Evolutionary conservation across 768 basidiomycete species (phyloP).

Genomic region (Cubamyces lactineus): DNA sequence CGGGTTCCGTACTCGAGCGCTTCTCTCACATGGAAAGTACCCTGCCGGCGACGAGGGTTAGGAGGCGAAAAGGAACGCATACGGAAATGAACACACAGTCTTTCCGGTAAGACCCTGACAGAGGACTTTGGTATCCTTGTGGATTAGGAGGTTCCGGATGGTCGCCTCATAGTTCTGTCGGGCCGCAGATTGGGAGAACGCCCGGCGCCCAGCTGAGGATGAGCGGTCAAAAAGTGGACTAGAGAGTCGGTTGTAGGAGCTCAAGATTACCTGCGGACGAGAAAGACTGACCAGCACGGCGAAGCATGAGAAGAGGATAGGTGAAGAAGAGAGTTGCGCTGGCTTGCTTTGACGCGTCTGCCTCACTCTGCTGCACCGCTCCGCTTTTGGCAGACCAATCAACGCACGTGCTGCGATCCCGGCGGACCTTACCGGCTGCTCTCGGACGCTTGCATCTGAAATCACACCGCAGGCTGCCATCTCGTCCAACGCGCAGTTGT

Average conservation of each 20-base stretch:
- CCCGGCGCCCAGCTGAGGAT: slow-evolving; percentile 64
- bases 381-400: slow-evolving; percentile 18
- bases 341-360: slow-evolving; percentile 20
- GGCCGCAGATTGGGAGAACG: slow-evolving; percentile 78
- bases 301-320: slow-evolving; percentile 48
- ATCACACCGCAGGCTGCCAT: slow-evolving; percentile 3
- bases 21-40: slow-evolving; percentile 94
- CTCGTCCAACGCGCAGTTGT: not conserved
- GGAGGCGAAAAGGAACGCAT: not conserved
- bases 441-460: not conserved
- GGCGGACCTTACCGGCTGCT: not conserved
- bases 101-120: slow-evolving; percentile 95
- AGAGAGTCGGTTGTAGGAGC: not conserved
- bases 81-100: slow-evolving; percentile 56
- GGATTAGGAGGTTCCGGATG: slow-evolving; percentile 87
- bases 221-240: slow-evolving; percentile 3
- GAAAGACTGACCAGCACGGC: slow-evolving; percentile 62
- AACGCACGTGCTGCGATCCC: slow-evolving; percentile 21
- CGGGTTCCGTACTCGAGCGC: slow-evolving; percentile 94
- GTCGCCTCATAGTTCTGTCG: slow-evolving; percentile 86
- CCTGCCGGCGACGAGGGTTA: slow-evolving; percentile 49
- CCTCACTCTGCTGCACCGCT: slow-evolving; percentile 7
- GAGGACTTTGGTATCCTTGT: slow-evolving; percentile 91
- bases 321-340: slow-evolving; percentile 20
- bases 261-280: slow-evolving; percentile 50